Evolutionary conservation across 1,284 basidiomycete genomes (phyloP).

Genomic region (Meira miltonrushii): DNA sequence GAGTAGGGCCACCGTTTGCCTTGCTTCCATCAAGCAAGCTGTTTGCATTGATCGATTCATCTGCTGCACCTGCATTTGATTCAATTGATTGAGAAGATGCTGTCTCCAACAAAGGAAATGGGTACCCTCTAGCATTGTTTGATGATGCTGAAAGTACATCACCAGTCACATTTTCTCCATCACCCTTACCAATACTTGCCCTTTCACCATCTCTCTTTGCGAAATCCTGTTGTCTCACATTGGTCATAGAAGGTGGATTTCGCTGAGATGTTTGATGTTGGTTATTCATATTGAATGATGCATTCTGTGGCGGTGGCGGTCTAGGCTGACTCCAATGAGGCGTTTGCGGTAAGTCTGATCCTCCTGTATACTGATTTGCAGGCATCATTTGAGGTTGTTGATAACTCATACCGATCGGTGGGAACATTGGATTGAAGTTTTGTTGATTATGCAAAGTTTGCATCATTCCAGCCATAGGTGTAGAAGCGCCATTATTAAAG

Average conservation of each 20-base stretch:
- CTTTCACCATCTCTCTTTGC: too few species aligned
- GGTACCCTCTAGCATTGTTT: too few species aligned
- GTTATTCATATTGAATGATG: too few species aligned
- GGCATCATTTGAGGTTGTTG: not conserved
- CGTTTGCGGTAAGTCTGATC: not conserved
- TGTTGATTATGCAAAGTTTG: not conserved
- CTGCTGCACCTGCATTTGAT: conserved; percentile 25
- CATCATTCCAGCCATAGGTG: conserved; percentile 1
- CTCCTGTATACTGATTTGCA: not conserved
- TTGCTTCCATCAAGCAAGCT: not conserved
- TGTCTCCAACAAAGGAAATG: too few species aligned
- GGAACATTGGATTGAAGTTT: conserved; percentile 32
- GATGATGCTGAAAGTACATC: too few species aligned
- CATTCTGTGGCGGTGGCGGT: not conserved
- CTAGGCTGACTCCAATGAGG: conserved; percentile 2
- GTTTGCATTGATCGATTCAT: conserved; percentile 39
- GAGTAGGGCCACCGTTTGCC: not conserved
- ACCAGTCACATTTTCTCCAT: too few species aligned
- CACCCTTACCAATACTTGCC: too few species aligned
- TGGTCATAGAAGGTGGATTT: too few species aligned
- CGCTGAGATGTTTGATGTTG: too few species aligned
- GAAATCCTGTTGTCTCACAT: too few species aligned
- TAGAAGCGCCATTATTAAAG: conserved; percentile 1
- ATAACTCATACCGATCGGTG: conserved; percentile 4
- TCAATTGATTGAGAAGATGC: not conserved